Evolutionary conservation across 768 basidiomycete species (phyloP), one percentile per base, ranked within the genome.

Genomic region (Lentinula sp.): DNA sequence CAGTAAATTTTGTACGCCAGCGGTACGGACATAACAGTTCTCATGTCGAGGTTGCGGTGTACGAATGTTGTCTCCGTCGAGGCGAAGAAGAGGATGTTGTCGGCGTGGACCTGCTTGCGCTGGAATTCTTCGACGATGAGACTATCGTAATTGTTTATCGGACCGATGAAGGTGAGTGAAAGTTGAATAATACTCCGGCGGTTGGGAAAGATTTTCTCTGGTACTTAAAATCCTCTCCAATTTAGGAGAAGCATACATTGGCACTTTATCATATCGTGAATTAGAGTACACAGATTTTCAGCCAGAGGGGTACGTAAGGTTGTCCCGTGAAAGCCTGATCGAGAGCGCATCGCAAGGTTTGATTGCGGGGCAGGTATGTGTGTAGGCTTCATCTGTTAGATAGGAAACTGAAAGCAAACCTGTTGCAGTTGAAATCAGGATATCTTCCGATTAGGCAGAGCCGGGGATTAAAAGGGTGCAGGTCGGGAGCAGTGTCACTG

Each of bases 121-220:
- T 76, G 46, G 87, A 90, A 59, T 92, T 92, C 74, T 91, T 93
- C 71, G 91, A 93, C 76, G 86, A 90, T 66, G 82, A 85, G 70
- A 76, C 71, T 67, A 69, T 91, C 62, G 79, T 90, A 65, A 76
- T 90, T 63, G 80, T 90, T 62, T 87, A 83, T 74, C 83, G 81
- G 71, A 71, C 72, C 61, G 71, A 69, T 60, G 69, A 77, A 68
- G 80, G 87, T 87, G 70, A 75, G 84, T 74, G 64, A 65, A 61
- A 9, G 20, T 49, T n/a, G 73, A 72, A 73, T 73, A 65, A 72
- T 76, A 64, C 78, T 73, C 70, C 23, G 56, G 41, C 42, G 56
- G 46, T 57, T 36, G 53, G 37, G 13, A 54, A 35, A 52, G 16
- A 9, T 54, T 28, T 39, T 39, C 39, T 28, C 35, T 18, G 12